These are phyloP conservation scores for Geranium brycei DNA, from an alignment of 345 rosid genomes.

Conservation along the genomic window DNA sequence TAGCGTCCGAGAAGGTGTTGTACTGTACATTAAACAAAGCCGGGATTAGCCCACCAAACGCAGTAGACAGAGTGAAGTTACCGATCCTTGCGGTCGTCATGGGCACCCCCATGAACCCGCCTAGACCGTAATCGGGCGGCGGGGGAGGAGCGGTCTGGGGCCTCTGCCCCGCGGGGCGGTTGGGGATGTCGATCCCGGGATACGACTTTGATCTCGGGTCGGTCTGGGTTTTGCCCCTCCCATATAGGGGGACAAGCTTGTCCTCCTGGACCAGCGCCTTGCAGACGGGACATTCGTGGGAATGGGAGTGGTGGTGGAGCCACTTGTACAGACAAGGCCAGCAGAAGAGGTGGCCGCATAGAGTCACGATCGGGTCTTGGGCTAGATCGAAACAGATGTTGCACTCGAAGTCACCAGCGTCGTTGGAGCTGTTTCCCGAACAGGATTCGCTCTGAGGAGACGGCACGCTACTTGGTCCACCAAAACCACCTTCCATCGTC, in stretches of 20 bases:
- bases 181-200: slow-evolving; percentile 55
- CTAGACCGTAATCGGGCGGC: slow-evolving; percentile 39
- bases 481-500: slow-evolving; percentile 42
- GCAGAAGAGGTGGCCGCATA: slow-evolving; percentile 83
- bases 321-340: slow-evolving; percentile 91
- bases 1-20: slow-evolving; percentile 60
- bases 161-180: slow-evolving; percentile 62
- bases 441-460: slow-evolving; percentile 22
- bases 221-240: slow-evolving; percentile 65
- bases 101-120: slow-evolving; percentile 65
- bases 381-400: slow-evolving; percentile 90
- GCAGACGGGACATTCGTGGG: slow-evolving; percentile 88
- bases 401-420: slow-evolving; percentile 79
- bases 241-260: slow-evolving; percentile 87
- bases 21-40: slow-evolving; percentile 60
- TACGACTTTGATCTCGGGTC: slow-evolving; percentile 68
- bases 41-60: slow-evolving; percentile 69
- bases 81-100: slow-evolving; percentile 56
- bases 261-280: slow-evolving; percentile 85
- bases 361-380: slow-evolving; percentile 77
- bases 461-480: slow-evolving; percentile 32
- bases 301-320: slow-evolving; percentile 71
- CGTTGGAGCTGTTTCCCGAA: slow-evolving; percentile 25
- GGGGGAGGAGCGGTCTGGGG: slow-evolving; percentile 53
- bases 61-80: slow-evolving; percentile 48